Evolutionary conservation across 805 yeast genomes (phyloP).

Genomic region (Candida methanosorbosa): DNA sequence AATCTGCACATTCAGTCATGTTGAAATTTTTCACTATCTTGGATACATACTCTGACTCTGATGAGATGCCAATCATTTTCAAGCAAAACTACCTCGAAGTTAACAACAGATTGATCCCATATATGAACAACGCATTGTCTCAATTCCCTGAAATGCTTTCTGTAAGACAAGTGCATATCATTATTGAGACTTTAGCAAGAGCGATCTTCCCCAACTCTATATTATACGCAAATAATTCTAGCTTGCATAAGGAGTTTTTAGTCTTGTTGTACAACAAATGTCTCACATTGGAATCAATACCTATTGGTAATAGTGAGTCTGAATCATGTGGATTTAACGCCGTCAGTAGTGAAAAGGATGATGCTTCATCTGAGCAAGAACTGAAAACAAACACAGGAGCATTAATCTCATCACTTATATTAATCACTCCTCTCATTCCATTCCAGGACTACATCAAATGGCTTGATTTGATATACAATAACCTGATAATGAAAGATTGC

Average conservation of each 20-base stretch:
- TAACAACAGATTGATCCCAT: slow-evolving; percentile 20
- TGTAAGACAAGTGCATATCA: slow-evolving; percentile 45
- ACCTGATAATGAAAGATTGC: slow-evolving; percentile 20
- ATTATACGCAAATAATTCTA: slow-evolving; percentile 20
- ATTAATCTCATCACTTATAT: slow-evolving; percentile 35
- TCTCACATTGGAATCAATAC: slow-evolving; percentile 15
- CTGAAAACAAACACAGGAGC: slow-evolving; percentile 36
- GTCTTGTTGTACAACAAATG: slow-evolving; percentile 34
- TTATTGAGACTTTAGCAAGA: slow-evolving; percentile 46
- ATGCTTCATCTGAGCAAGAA: slow-evolving; percentile 12
- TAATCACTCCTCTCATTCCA: slow-evolving; percentile 45
- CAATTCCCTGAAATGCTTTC: slow-evolving; percentile 54
- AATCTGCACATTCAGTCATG: slow-evolving; percentile 58
- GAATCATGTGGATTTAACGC: slow-evolving; percentile 5
- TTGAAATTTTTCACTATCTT: slow-evolving; percentile 21
- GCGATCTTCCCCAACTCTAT: slow-evolving; percentile 28
- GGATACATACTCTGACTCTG: slow-evolving; percentile 12
- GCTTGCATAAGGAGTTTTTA: slow-evolving; percentile 27
- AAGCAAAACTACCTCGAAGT: slow-evolving; percentile 6
- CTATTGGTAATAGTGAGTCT: neutral
- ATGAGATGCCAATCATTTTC: slow-evolving; percentile 12
- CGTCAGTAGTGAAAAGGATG: slow-evolving; percentile 11
- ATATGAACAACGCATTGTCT: slow-evolving; percentile 35
- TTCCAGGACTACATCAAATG: slow-evolving; percentile 31
- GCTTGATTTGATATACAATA: slow-evolving; percentile 35